Evolutionary conservation across 208 protist genomes (phyloP), one percentile per base, ranked within the genome.

Genomic region (Herpetomonas samuelpessoai): DNA sequence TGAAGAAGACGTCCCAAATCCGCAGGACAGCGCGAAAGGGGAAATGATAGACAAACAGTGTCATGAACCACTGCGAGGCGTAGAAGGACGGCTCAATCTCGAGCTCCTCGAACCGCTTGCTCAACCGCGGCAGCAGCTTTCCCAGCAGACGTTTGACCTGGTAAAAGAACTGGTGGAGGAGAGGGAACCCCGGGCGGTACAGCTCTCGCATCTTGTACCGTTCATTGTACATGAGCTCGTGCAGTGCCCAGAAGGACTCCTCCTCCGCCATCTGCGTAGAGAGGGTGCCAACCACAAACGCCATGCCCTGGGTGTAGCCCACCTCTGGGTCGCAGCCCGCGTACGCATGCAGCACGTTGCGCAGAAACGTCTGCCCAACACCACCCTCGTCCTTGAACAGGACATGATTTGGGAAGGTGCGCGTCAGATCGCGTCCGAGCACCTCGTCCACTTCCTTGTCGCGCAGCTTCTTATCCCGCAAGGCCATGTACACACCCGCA

Each of bases 281-380:
- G 21, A 96, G 73, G 1, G 85, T 81, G 3, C 76, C 90, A 45
- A 94, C 90, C 50, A 98, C 68, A 57, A 98, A 98, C 22, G 71
- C 88, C 94, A 98, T 98, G 19, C 94, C 94, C 68, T 98, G 94
- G 60, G 92, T 91, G 74, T 98, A 98, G 53, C 91, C 94, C 57
- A 98, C 90, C 71, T 96, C 85, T 3, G 91, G 92, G 63, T 98
- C 88, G 24, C 76, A 72, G 24, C 68, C 76, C 2, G 92, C 94
- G 73, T 97, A 97, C 19, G 93, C 91, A 68, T 91, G 81, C 1
- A 97, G 82, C 44, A 97, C 85, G 66, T 92, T 94, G 31, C 76
- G 72, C 52, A 98, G 71, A 31, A 92, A 88, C 3, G 74, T 84
- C 68, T 96, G 91, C 22, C 92, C 91, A 12, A 86, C 74, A 14